phyloP scores from a whole-genome alignment of 2,329 filamentous ascomycete genomes.

The Beauveria pseudobassiana region DNA sequence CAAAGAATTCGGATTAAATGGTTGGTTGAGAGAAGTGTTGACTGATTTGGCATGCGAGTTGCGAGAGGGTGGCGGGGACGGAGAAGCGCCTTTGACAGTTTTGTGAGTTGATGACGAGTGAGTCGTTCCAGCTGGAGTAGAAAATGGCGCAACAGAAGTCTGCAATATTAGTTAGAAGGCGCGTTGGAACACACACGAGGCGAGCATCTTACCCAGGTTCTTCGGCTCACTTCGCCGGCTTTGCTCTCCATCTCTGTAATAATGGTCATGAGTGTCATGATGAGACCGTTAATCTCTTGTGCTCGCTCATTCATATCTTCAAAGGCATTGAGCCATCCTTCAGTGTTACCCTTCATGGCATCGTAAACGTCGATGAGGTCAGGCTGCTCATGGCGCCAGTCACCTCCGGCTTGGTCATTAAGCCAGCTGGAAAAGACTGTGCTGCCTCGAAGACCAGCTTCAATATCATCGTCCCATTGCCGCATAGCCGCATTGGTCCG shows the following conservation, averaged over 20 bases:
- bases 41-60: slow-evolving; percentile 5
- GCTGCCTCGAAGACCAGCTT: slow-evolving; percentile 68
- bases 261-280: slow-evolving; percentile 67
- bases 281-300: slow-evolving; percentile 58
- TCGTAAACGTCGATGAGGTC: slow-evolving; percentile 66
- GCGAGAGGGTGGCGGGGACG: slow-evolving; percentile 2
- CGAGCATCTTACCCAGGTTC: slow-evolving; percentile 55
- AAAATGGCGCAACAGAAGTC: slow-evolving; percentile 7
- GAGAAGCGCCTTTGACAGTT: slow-evolving; percentile 3
- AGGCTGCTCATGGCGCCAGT: slow-evolving; percentile 54
- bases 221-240: slow-evolving; percentile 74
- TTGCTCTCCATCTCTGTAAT: slow-evolving; percentile 80
- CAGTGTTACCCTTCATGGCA: slow-evolving; percentile 87
- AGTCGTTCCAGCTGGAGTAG: not conserved
- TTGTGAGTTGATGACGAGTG: not conserved
- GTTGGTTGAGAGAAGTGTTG: not conserved
- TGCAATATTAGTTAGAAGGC: not conserved
- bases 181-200: not conserved
- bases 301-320: slow-evolving; percentile 67
- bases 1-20: not conserved
- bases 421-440: slow-evolving; percentile 73
- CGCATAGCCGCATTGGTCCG: slow-evolving; percentile 69
- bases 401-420: slow-evolving; percentile 52
- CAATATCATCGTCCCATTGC: slow-evolving; percentile 70
- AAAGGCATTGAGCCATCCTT: slow-evolving; percentile 81